These are phyloP conservation scores for Solanum hybrid DNA, from an alignment of 305 asterid species.

Conservation along the genomic window DNA sequence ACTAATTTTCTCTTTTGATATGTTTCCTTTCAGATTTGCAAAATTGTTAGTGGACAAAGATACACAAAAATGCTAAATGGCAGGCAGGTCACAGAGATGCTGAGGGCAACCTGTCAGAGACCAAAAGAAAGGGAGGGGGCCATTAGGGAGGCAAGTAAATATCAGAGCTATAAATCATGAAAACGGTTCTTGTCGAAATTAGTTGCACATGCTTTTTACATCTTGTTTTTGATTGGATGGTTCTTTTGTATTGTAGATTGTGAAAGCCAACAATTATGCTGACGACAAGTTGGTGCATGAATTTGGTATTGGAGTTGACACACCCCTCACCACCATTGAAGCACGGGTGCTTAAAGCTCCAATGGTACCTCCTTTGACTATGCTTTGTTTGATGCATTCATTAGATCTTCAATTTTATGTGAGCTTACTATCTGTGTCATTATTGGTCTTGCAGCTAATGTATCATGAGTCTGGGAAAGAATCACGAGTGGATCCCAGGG, in stretches of 20 bases:
- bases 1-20: background rate
- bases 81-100: conserved; percentile 50
- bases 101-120: conserved; percentile 71
- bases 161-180: background rate
- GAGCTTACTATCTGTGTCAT: background rate
- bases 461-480: conserved; percentile 52
- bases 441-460: conserved; percentile 38
- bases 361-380: conserved; percentile 26
- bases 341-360: conserved; percentile 86
- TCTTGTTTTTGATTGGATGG: background rate
- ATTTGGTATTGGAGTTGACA: conserved; percentile 49
- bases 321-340: conserved; percentile 36
- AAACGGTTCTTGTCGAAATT: background rate
- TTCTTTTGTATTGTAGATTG: conserved; percentile 32
- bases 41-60: conserved; percentile 52
- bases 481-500: conserved; percentile 32
- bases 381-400: background rate
- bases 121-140: conserved; percentile 25
- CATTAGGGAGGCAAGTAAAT: conserved; percentile 26
- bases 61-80: conserved; percentile 46
- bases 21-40: conserved; percentile 33
- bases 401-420: background rate
- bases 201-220: background rate
- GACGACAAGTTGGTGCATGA: conserved; percentile 24
- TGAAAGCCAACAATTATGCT: conserved; percentile 24